A percentile compares a stretch with the other conserved stretches of the same genome.
Evolutionary conservation across 225 moss, liverwort and hornwort species (phyloP).

Genomic region (Ulota crispa): DNA sequence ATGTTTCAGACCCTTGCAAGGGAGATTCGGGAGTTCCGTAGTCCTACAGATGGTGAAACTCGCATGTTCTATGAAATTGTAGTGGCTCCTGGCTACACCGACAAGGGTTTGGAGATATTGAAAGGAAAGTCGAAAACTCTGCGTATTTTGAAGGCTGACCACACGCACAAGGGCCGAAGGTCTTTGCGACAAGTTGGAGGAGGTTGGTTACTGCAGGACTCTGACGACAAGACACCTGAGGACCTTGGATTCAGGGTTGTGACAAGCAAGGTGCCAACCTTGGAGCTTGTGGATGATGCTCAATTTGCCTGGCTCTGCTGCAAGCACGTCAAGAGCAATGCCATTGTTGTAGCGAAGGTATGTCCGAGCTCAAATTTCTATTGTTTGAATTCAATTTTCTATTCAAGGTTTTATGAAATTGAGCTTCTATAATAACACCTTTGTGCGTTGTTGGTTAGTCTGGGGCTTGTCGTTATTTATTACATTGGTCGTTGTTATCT

Average conservation of each 20-base stretch:
- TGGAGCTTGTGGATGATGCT: conserved; percentile 80
- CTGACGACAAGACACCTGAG: conserved; percentile 83
- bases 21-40: conserved; percentile 92
- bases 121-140: conserved; percentile 95
- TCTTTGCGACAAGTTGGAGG: conserved; percentile 87
- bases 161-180: conserved; percentile 71
- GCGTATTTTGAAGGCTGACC: conserved; percentile 83
- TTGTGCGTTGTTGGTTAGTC: neutral
- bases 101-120: conserved; percentile 79
- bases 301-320: conserved; percentile 97
- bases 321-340: conserved; percentile 99
- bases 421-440: neutral
- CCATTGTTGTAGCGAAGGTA: conserved; percentile 94
- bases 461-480: neutral
- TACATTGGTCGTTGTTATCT: neutral
- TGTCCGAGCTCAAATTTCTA: neutral
- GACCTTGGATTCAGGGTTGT: conserved; percentile 78
- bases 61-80: conserved; percentile 98
- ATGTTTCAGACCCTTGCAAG: conserved; percentile 67
- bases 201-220: conserved; percentile 92
- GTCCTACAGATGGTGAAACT: conserved; percentile 85
- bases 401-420: neutral
- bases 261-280: conserved; percentile 66
- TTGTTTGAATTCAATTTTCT: neutral
- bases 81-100: conserved; percentile 81